Evolutionary conservation across 495 filamentous ascomycete species (phyloP).

Genomic region (Lepraria neglecta): DNA sequence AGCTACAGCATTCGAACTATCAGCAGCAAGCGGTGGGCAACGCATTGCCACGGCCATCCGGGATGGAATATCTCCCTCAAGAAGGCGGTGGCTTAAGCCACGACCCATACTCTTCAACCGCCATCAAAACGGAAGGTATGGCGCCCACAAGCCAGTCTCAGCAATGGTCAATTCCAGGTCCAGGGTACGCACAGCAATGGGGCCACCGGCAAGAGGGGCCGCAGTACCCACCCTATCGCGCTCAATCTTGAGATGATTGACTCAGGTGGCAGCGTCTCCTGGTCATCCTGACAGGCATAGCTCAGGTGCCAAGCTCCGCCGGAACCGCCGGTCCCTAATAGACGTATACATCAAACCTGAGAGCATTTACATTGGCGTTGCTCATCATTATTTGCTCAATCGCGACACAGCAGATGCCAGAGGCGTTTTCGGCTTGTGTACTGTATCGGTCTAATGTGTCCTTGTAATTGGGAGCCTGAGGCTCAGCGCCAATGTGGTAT

Average conservation of each 20-base stretch:
- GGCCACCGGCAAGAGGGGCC: slow-evolving; percentile 3
- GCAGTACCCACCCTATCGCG: slow-evolving; percentile 10
- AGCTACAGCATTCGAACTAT: slow-evolving; percentile 17
- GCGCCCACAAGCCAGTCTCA: slow-evolving; percentile 15
- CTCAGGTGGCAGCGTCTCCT: background rate
- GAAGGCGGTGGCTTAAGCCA: slow-evolving; percentile 11
- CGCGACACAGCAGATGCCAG: slow-evolving; percentile 4
- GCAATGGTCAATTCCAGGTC: slow-evolving; percentile 8
- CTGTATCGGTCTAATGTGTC: slow-evolving; percentile 2
- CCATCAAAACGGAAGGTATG: slow-evolving; percentile 15
- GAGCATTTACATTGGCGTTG: slow-evolving; percentile 2
- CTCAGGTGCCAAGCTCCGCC: background rate
- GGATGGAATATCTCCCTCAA: slow-evolving; percentile 13
- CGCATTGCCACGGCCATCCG: slow-evolving; percentile 14
- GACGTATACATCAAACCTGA: background rate
- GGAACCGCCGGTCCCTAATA: background rate
- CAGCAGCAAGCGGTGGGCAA: slow-evolving; percentile 5
- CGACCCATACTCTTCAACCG: slow-evolving; percentile 13
- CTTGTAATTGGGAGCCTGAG: background rate
- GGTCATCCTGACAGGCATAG: background rate
- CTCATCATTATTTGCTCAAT: background rate
- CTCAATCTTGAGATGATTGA: slow-evolving; percentile 7
- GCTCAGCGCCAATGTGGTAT: background rate
- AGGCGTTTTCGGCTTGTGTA: slow-evolving; percentile 10
- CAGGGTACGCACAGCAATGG: slow-evolving; percentile 14